A percentile compares a stretch with the other conserved stretches of the same genome.
Evolutionary conservation across 106 monocot genomes (phyloP).

Genomic region (Amphibolis antarctica): DNA sequence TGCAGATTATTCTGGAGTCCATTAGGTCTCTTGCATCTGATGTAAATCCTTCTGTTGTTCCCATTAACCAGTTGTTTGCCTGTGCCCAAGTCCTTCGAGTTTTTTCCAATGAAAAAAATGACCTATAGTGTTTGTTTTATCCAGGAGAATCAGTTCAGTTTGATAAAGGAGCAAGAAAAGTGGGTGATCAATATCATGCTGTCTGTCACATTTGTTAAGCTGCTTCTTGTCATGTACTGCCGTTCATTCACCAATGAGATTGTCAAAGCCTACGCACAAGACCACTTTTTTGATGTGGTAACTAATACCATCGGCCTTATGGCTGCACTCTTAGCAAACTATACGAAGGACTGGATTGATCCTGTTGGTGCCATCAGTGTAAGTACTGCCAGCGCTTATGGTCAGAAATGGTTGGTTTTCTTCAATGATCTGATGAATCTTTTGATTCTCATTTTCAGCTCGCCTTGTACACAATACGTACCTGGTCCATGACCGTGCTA

Average conservation of each 20-base stretch:
- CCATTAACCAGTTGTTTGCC: background rate
- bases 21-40: constrained; percentile 56
- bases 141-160: constrained; percentile 51
- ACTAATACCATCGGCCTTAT: constrained; percentile 81
- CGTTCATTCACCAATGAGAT: constrained; percentile 83
- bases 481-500: constrained; percentile 63
- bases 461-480: constrained; percentile 58
- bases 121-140: background rate
- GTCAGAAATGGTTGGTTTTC: background rate
- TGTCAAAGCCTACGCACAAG: constrained; percentile 91
- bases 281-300: constrained; percentile 92
- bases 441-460: too few relatives aligned
- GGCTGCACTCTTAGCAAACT: constrained; percentile 80
- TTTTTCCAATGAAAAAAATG: background rate
- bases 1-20: constrained; percentile 93
- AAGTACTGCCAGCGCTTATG: constrained; percentile 18
- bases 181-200: constrained; percentile 82
- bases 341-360: constrained; percentile 66
- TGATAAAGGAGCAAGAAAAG: constrained; percentile 53
- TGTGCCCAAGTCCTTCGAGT: background rate
- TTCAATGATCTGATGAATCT: background rate
- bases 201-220: constrained; percentile 74
- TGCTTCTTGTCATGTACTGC: constrained; percentile 60
- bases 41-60: constrained; percentile 31
- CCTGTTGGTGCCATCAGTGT: constrained; percentile 92